Base-by-base conservation (phyloP, 139 green algal genomes). In the Axilococcus clingmanii region DNA sequence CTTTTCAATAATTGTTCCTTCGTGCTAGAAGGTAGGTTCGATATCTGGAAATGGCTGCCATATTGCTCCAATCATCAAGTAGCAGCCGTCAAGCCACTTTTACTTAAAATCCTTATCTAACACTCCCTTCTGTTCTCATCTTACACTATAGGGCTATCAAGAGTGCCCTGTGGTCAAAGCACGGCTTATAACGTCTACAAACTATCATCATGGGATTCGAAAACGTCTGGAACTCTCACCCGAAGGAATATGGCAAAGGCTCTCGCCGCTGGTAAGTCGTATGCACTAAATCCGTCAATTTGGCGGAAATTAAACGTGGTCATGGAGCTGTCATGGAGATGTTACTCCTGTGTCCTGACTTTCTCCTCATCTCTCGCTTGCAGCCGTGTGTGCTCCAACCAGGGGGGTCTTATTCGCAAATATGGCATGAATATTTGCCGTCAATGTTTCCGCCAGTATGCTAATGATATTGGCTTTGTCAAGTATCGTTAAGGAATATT, bases 401-500 rank as follows among this genome's bases (percentile, higher is more conserved):
- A 80, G 53, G 83, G 89, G 68, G 91, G 80, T 57, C 65, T 98
- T 61, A 96, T 98, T 80, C 85, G 91, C 68, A 98, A 98, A 85
- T 98, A 98, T 74, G 80, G 82, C 64, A 69, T 98, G 63, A 97
- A 97, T 77, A 89, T 95, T 62, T 98, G 92, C 86, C 77, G 91
- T 40, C 91, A 98, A 81, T 98, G 91, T 40, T 61, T 61, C 54
- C n/a, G 54, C 11, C 33, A 44, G 19, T 41, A 52, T 40, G 34
- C 54, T 17, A 48, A 40, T 19, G 54, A 61, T 50, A 61, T 61
- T 53, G 54, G 54, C 25, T 61, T 61, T 3, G n/a, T 29, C 17
- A 61, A 61, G 40, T 61, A 37, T 41, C 54, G 54, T 30, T 61
- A 53, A 61, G 43, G 14, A 43, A 33, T 51, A 14, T 51, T 47